Conservation (phyloP, 2,329 filamentous ascomycete species). For the Scedosporium minutisporum region DNA sequence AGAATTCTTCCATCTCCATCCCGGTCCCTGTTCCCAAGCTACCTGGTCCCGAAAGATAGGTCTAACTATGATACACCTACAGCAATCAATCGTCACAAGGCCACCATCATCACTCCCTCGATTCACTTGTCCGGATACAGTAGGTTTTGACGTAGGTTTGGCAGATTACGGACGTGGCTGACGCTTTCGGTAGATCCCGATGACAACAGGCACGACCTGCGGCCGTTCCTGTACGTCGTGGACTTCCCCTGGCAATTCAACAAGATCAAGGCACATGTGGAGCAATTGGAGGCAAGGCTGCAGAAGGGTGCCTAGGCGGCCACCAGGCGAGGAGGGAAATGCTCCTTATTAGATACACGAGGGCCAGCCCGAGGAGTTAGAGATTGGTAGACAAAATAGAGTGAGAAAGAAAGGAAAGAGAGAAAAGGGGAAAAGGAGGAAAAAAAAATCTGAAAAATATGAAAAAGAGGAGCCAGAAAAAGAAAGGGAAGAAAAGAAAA, state of each 20-base stretch:
- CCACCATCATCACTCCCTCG: conserved; percentile 48
- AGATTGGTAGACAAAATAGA: too few relatives aligned
- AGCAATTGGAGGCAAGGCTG: conserved; percentile 20
- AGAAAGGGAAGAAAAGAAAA: too few relatives aligned
- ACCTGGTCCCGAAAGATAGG: not conserved
- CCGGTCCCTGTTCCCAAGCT: conserved; percentile 11
- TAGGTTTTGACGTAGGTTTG: not conserved
- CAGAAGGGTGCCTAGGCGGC: conserved; percentile 6
- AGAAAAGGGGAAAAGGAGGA: too few relatives aligned
- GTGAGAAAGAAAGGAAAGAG: too few relatives aligned
- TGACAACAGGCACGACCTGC: conserved; percentile 28
- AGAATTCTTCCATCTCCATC: too few relatives aligned
- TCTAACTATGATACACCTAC: too few relatives aligned
- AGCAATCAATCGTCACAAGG: conserved; percentile 55
- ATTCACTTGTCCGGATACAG: conserved; percentile 33
- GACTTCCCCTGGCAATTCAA: conserved; percentile 29
- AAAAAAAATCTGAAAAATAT: too few relatives aligned
- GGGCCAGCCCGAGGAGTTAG: too few relatives aligned
- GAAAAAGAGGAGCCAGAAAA: too few relatives aligned
- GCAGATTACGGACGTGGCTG: too few relatives aligned
- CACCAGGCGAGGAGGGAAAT: too few relatives aligned
- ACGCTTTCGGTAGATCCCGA: conserved; percentile 17
- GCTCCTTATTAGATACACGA: too few relatives aligned
- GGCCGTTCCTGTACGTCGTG: conserved; percentile 30
- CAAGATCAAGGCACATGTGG: conserved; percentile 29